A percentile compares a stretch with the other conserved stretches of the same genome.
These are phyloP conservation scores for Paragyromitra xinjiangensis DNA, from an alignment of 495 filamentous ascomycete genomes.

Conservation along the genomic window DNA sequence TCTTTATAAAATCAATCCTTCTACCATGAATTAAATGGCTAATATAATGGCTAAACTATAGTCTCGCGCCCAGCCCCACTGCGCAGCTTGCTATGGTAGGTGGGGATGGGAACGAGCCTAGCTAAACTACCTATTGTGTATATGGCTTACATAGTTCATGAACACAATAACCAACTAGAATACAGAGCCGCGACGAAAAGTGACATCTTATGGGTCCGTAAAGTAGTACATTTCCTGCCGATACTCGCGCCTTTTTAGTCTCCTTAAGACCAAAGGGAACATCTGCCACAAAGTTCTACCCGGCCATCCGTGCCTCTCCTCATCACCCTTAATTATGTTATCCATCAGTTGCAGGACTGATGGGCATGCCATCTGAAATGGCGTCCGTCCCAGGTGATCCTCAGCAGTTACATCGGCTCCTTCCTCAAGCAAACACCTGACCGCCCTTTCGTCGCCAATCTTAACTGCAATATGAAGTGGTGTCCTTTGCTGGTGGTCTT, in stretches of 20 bases:
- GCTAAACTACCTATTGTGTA: not conserved
- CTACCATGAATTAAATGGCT: not conserved
- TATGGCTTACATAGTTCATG: not conserved
- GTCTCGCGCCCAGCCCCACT: too few species aligned
- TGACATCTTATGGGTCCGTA: not conserved
- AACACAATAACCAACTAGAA: not conserved
- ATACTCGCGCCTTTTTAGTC: conserved; percentile 3
- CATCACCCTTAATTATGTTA: not conserved
- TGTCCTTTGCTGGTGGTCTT: conserved; percentile 38
- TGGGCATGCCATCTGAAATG: conserved; percentile 1
- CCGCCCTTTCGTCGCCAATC: not conserved
- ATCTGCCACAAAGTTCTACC: conserved; percentile 14
- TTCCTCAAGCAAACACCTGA: not conserved
- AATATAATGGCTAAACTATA: not conserved
- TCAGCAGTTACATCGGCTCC: conserved; percentile 5
- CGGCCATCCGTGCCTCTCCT: conserved; percentile 11
- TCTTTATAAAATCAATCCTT: not conserved
- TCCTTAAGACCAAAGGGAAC: conserved; percentile 13
- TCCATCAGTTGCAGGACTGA: conserved; percentile 4
- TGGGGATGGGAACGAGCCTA: too few species aligned
- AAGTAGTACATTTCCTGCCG: not conserved
- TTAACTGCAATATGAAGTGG: conserved; percentile 42
- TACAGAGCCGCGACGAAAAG: not conserved
- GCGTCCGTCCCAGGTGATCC: conserved; percentile 8
- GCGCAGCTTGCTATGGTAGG: too few species aligned